Base-by-base conservation (phyloP, 257 asterid species). In the Plantago elongata region DNA sequence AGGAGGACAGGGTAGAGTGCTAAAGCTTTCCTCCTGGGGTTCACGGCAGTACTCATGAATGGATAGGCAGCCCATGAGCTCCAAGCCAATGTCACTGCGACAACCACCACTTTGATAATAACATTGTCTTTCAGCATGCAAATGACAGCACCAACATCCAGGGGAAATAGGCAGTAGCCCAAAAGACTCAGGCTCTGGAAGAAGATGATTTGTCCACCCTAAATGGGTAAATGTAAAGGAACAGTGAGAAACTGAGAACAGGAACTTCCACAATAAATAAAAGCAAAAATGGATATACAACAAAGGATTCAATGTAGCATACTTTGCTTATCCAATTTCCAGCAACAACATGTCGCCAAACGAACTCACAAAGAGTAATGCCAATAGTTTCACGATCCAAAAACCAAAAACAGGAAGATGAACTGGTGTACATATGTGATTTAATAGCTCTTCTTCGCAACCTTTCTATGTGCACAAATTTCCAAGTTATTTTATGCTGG, bases 31-130 rank as follows among this genome's bases (percentile, higher is more conserved):
- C 99, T 85, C 65, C 78, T 72, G 0, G 96, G 94, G 67, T 84
- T 82, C 16, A 89, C 96, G 15, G 94, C 95, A 4, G 86, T 85
- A 64, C 97, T 93, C 88, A 89, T 93, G 88, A 93, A 89, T 11
- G 99, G 99, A 70, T 93, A 93, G 55, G 99, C 99, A 15, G 97
- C 99, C 99, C 97, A 93, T 13, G 95, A 89, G 78, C 97, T 93
- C 99, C 96, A 93, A 9, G 94, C 90, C 65, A 93, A 61, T 37
- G 99, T 77, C 57, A 93, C 81, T 29, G 76, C 82, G 0, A 89
- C 99, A 62, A 93, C 89, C 16, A 82, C 87, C 51, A 82, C 67
- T 79, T 93, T 93, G 13, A 93, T 48, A 18, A 89, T 83, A 51
- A 87, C 88, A 49, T 81, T 89, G 82, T 79, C 95, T 62, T 78